These are phyloP conservation scores for Kwoniella europaea DNA, from an alignment of 768 basidiomycete genomes.

Conservation along the genomic window DNA sequence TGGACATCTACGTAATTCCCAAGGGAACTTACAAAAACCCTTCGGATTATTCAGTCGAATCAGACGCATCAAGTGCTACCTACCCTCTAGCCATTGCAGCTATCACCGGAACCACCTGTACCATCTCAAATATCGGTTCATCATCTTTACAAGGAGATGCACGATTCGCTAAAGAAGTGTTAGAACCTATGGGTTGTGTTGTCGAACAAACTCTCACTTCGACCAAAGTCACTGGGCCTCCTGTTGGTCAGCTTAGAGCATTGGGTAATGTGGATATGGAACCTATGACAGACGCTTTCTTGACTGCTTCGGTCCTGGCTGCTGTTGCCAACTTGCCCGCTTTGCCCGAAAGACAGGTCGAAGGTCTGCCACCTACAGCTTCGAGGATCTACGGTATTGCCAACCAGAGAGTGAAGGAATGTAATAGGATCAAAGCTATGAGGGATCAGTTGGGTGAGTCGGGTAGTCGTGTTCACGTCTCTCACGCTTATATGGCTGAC, in stretches of 20 bases:
- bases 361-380: slow-evolving; percentile 57
- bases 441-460: slow-evolving; percentile 82
- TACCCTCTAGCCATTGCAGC: slow-evolving; percentile 97
- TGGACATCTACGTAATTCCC: slow-evolving; percentile 88
- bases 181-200: slow-evolving; percentile 92
- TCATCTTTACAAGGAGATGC: slow-evolving; percentile 96
- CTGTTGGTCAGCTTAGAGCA: slow-evolving; percentile 76
- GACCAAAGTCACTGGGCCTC: slow-evolving; percentile 91
- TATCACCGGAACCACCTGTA: slow-evolving; percentile 94
- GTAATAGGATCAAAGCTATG: slow-evolving; percentile 96
- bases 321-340: slow-evolving; percentile 70
- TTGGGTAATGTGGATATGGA: slow-evolving; percentile 94
- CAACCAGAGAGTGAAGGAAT: slow-evolving; percentile 98
- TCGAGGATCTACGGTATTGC: slow-evolving; percentile 92
- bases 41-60: slow-evolving; percentile 80
- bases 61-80: slow-evolving; percentile 90
- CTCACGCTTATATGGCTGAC: background rate
- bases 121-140: slow-evolving; percentile 87
- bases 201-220: slow-evolving; percentile 85
- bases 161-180: slow-evolving; percentile 86
- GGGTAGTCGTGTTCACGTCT: background rate
- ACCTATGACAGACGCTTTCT: slow-evolving; percentile 99
- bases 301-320: slow-evolving; percentile 90
- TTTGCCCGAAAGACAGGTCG: slow-evolving; percentile 56
- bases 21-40: slow-evolving; percentile 77